Evolutionary conservation across 331 rosid species (phyloP).

Genomic region (Prunus yedoensis): DNA sequence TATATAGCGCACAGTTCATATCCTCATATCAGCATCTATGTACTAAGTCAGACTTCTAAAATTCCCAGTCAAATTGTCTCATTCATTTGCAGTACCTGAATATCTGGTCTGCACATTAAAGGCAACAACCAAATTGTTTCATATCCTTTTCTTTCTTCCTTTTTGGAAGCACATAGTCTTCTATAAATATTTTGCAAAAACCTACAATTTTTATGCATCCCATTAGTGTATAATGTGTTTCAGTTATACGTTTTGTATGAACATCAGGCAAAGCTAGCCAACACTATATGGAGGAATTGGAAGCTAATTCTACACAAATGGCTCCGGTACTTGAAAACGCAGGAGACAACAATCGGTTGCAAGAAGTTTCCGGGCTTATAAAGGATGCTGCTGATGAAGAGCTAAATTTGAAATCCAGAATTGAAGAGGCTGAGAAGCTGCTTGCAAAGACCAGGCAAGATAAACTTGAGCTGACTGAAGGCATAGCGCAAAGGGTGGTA

Average conservation of each 20-base stretch:
- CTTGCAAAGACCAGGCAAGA: slow-evolving; percentile 26
- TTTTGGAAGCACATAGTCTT: not conserved
- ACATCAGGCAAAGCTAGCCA: not conserved
- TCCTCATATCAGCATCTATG: too few species aligned
- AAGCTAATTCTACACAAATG: not conserved
- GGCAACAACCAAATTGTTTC: not conserved
- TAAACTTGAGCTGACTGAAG: slow-evolving; percentile 1
- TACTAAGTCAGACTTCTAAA: not conserved
- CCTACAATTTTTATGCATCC: not conserved
- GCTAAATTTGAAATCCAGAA: slow-evolving; percentile 23
- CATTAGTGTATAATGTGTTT: not conserved
- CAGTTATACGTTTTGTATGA: not conserved
- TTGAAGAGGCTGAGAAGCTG: slow-evolving; percentile 29
- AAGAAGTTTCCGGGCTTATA: not conserved
- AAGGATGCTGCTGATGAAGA: not conserved
- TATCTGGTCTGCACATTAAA: not conserved
- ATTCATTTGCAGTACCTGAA: not conserved
- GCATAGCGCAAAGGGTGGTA: slow-evolving; percentile 27
- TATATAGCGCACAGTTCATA: not conserved
- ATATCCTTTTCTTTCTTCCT: not conserved
- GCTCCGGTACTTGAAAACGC: not conserved
- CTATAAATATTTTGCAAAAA: not conserved
- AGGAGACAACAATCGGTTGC: not conserved
- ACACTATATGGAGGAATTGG: slow-evolving; percentile 20
- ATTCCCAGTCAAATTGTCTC: not conserved